These are phyloP conservation scores for Excoecaria cochinchinensis DNA, from an alignment of 345 rosid genomes.

Conservation along the genomic window DNA sequence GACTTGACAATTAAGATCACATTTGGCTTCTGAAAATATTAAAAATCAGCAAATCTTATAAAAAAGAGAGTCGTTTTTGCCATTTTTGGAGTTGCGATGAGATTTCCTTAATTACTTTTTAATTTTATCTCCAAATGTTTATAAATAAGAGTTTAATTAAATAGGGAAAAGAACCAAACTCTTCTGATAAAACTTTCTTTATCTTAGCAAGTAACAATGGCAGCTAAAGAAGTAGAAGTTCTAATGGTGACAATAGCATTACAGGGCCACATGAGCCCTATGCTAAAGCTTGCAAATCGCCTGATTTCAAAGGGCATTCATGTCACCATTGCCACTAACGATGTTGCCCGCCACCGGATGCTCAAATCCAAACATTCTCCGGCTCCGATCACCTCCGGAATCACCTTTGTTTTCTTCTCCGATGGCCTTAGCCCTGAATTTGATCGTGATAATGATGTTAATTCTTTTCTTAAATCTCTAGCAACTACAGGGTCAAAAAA, in stretches of 20 bases:
- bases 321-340: constrained; percentile 50
- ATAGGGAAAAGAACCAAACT: too few species aligned
- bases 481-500: constrained; percentile 32
- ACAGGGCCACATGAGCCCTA: constrained; percentile 51
- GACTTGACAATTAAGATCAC: too few species aligned
- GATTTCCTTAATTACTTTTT: too few species aligned
- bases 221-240: constrained; percentile 22
- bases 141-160: too few species aligned
- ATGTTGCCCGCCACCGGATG: constrained; percentile 36
- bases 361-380: constrained; percentile 15
- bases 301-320: constrained; percentile 38
- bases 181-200: too few species aligned
- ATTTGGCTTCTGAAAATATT: too few species aligned
- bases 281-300: constrained; percentile 45
- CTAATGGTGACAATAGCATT: constrained; percentile 47
- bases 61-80: too few species aligned
- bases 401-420: constrained; percentile 42
- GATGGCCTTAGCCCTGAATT: constrained; percentile 48
- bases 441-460: constrained; percentile 26
- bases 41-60: too few species aligned
- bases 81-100: too few species aligned
- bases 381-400: constrained; percentile 5
- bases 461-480: constrained; percentile 20
- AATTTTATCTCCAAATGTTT: too few species aligned
- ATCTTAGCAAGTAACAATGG: background rate